phyloP scores from a whole-genome alignment of 129 eudicot genomes.

The Artemisia argyi region DNA sequence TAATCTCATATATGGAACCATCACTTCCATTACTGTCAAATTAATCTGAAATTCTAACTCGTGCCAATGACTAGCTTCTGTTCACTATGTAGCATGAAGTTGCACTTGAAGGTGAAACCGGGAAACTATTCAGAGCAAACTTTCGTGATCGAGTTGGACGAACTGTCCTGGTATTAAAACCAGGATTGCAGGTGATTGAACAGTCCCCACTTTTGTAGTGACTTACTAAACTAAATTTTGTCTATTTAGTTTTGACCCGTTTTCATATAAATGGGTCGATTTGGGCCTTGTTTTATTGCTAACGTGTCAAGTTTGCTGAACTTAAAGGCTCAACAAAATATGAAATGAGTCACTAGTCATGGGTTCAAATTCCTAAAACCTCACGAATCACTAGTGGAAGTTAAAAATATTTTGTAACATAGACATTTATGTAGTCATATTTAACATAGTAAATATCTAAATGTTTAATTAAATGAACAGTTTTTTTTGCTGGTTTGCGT shows the following conservation, averaged over 20 bases:
- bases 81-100: slow-evolving; percentile 61
- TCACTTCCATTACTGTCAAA: background rate
- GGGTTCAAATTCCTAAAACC: too few relatives aligned
- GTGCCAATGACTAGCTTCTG: slow-evolving; percentile 7
- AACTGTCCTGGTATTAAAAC: slow-evolving; percentile 84
- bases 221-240: slow-evolving; percentile 6
- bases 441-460: too few relatives aligned
- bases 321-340: background rate
- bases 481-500: too few relatives aligned
- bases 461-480: too few relatives aligned
- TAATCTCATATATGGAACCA: background rate
- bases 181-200: slow-evolving; percentile 74
- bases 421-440: too few relatives aligned
- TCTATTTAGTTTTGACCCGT: background rate
- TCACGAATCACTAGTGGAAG: too few relatives aligned
- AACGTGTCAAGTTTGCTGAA: background rate
- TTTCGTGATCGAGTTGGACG: slow-evolving; percentile 77
- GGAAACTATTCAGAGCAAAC: slow-evolving; percentile 74
- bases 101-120: slow-evolving; percentile 87
- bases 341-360: too few relatives aligned
- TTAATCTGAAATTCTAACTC: background rate
- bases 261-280: background rate
- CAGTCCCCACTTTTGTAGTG: background rate
- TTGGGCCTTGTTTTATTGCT: background rate
- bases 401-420: too few relatives aligned